phyloP scores from a whole-genome alignment of 257 asterid species.

The Galeopsis tetrahit region DNA sequence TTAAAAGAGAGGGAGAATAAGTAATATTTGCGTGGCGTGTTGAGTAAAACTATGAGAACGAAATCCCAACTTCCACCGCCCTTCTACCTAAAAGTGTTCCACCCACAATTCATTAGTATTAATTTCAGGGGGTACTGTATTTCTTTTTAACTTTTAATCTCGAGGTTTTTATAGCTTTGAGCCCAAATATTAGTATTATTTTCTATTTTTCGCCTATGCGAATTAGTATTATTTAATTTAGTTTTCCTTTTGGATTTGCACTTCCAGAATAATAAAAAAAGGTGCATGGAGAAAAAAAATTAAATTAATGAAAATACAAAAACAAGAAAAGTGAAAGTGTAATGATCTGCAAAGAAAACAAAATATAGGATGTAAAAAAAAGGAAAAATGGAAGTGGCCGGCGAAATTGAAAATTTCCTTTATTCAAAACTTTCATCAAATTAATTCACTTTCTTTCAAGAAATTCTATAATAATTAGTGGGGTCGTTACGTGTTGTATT shows the following conservation, averaged over 20 bases:
- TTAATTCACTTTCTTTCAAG: background rate
- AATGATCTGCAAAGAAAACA: background rate
- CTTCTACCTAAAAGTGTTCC: background rate
- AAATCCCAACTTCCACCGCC: background rate
- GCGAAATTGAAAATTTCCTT: background rate
- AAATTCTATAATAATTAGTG: background rate
- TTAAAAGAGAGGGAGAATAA: too few species aligned
- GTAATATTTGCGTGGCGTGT: background rate
- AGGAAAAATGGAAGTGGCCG: background rate
- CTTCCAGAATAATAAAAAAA: background rate
- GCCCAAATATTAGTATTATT: too few species aligned
- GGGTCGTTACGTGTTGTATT: constrained; percentile 3
- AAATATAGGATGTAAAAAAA: too few species aligned
- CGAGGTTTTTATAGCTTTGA: too few species aligned
- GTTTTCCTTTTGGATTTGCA: background rate
- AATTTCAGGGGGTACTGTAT: background rate
- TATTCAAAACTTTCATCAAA: background rate
- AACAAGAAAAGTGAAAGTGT: background rate
- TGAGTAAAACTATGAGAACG: background rate
- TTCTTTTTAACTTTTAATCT: background rate
- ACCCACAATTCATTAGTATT: background rate
- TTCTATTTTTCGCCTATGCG: background rate
- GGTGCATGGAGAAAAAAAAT: background rate
- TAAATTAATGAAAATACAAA: too few species aligned
- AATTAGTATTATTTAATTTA: too few species aligned